Evolutionary conservation across 1,284 basidiomycete genomes (phyloP).

Genomic region (Marasmius oreades): DNA sequence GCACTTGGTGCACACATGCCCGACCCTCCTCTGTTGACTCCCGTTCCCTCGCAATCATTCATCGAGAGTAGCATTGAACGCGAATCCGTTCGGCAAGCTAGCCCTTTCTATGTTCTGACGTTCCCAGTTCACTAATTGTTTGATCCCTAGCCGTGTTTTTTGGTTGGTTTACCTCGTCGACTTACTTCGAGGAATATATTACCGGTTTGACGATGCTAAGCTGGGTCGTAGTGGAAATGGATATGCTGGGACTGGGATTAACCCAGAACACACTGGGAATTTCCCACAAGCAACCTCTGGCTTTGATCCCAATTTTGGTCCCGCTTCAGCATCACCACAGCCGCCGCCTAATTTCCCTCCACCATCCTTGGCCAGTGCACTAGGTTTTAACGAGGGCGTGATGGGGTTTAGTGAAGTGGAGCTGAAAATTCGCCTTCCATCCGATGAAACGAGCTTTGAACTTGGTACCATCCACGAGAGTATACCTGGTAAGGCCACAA

Average conservation of each 20-base stretch:
- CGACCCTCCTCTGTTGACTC: conserved; percentile 51
- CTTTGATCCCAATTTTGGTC: neutral
- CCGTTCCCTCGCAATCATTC: conserved; percentile 50
- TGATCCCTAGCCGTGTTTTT: conserved; percentile 48
- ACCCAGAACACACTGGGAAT: neutral
- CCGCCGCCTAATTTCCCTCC: conserved; percentile 6
- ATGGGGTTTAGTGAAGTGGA: conserved; percentile 41
- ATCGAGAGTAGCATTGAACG: conserved; percentile 60
- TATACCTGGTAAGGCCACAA: conserved; percentile 47
- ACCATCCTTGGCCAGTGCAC: conserved; percentile 2
- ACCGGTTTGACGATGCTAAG: conserved; percentile 8
- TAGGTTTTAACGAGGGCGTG: conserved; percentile 8
- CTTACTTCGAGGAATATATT: conserved; percentile 29
- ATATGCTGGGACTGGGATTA: neutral
- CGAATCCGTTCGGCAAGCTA: conserved; percentile 51
- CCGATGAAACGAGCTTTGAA: conserved; percentile 76
- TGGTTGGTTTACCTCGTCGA: conserved; percentile 69
- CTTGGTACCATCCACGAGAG: conserved; percentile 54
- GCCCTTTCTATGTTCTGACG: neutral
- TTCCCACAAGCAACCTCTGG: neutral
- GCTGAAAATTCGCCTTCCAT: conserved; percentile 62
- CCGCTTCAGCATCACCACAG: neutral
- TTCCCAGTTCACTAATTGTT: neutral
- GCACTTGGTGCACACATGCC: conserved; percentile 58
- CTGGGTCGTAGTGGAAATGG: conserved; percentile 10